Conservation (phyloP, 805 yeast species). For the Scheffersomyces stipitis region DNA sequence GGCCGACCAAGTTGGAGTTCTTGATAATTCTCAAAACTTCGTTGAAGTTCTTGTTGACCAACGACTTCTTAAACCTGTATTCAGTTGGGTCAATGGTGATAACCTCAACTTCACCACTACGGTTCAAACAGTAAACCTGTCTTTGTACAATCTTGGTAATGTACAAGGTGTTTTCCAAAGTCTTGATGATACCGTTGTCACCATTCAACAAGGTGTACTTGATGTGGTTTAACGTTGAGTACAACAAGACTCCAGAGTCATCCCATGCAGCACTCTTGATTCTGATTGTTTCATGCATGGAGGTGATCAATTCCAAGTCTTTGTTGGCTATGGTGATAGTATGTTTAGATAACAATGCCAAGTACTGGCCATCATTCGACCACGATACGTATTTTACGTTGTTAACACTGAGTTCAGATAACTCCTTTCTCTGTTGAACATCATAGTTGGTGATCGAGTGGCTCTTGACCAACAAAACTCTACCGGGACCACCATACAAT, state of each 20-base stretch:
- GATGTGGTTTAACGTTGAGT: conserved; percentile 93
- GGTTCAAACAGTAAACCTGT: conserved; percentile 75
- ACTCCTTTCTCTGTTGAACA: conserved; percentile 84
- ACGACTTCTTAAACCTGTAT: conserved; percentile 91
- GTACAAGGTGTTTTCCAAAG: conserved; percentile 85
- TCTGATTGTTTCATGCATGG: conserved; percentile 94
- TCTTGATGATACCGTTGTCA: conserved; percentile 91
- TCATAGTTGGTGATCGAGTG: conserved; percentile 79
- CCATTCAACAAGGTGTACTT: conserved; percentile 92
- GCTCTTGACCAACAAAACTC: conserved; percentile 70
- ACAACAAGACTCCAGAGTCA: conserved; percentile 84
- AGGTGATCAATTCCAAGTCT: conserved; percentile 71
- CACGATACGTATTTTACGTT: conserved; percentile 87
- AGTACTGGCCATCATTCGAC: conserved; percentile 84
- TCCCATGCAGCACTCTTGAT: conserved; percentile 98
- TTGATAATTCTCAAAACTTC: conserved; percentile 90
- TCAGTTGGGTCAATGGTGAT: conserved; percentile 91
- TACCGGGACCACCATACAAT: conserved; percentile 78
- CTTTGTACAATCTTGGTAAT: conserved; percentile 69
- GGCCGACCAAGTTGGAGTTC: conserved; percentile 91
- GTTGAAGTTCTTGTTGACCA: conserved; percentile 83
- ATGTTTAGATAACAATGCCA: conserved; percentile 89
- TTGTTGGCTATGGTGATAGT: conserved; percentile 85
- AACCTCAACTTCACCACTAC: conserved; percentile 81
- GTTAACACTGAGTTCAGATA: conserved; percentile 66